Base-by-base conservation (phyloP, 164 flowering plant genomes). In the Protea cynaroides region DNA sequence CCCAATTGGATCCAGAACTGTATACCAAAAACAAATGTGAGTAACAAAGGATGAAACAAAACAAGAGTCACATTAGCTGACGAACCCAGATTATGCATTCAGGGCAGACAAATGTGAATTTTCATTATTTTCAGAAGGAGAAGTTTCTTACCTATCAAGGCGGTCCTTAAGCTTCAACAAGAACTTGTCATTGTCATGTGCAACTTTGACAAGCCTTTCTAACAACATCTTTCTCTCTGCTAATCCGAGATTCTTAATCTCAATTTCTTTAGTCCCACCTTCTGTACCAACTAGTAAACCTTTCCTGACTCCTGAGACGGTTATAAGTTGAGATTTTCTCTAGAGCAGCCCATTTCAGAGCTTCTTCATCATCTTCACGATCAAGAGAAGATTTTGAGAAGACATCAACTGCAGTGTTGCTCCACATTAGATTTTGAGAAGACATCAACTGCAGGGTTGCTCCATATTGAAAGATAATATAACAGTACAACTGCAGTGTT, bases 261-360 rank as follows among this genome's bases (percentile, higher is more conserved):
- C 58, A 55, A 55, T 24, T 55, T 55, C 58, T 4, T 24, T 55
- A 34, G 17, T 10, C 58, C 11, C 15, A 8, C 58, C n/a, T n/a
- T n/a, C n/a, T n/a, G 1, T 17, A 2, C 13, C n/a, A n/a, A n/a
- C n/a, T n/a, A n/a, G n/a, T n/a, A n/a, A n/a, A n/a, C 58, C 58
- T 55, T 24, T 55, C 58, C 34, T n/a, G n/a, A n/a, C n/a, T n/a
- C n/a, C n/a, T 23, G 13, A 55, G 2, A 23, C 58, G 58, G 23
- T 55, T 23, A 55, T 55, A 55, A 11, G 58, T 55, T 0, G 58
- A 34, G 0, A 24, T 15, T 55, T 55, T 55, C 58, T 55, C 58
- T 22, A 55, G 58, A 55, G 58, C 58, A 23, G 58, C 58, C 58
- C 58, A 55, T 55, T 24, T n/a, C n/a, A n/a, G n/a, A n/a, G n/a